Evolutionary conservation across 345 rosid species (phyloP).

Genomic region (Theobroma cacao): DNA sequence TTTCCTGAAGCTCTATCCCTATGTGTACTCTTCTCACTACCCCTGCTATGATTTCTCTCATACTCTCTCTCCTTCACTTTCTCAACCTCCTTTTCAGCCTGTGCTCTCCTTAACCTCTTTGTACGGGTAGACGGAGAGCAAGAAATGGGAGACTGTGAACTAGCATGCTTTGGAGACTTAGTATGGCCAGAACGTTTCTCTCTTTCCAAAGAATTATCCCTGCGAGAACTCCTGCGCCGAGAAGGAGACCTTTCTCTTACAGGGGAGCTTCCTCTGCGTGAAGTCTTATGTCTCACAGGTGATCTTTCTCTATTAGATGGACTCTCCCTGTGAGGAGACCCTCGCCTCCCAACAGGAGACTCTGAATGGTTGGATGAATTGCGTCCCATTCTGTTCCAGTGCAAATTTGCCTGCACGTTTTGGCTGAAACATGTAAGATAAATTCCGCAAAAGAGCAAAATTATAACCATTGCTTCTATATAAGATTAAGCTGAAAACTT

Average conservation of each 20-base stretch:
- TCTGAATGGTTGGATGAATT: constrained; percentile 30
- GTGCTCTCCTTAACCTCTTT: constrained; percentile 55
- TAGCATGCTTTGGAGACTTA: constrained; percentile 38
- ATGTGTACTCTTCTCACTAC: constrained; percentile 38
- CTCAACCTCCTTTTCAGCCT: constrained; percentile 48
- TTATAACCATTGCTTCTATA: not conserved
- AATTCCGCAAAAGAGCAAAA: not conserved
- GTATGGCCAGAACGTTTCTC: constrained; percentile 31
- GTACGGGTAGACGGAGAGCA: constrained; percentile 75
- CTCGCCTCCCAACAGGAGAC: constrained; percentile 44
- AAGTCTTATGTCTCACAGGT: constrained; percentile 7
- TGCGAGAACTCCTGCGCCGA: constrained; percentile 35
- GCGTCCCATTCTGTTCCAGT: constrained; percentile 41
- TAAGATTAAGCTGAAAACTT: not conserved
- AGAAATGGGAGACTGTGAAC: constrained; percentile 30
- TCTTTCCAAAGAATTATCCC: constrained; percentile 39
- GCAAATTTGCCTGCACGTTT: too few relatives aligned
- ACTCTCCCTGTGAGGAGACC: constrained; percentile 27
- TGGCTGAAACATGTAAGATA: not conserved
- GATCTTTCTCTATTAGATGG: constrained; percentile 15
- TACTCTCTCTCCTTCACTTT: constrained; percentile 46
- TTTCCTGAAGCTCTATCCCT: constrained; percentile 29
- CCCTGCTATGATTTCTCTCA: constrained; percentile 42
- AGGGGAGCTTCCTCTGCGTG: constrained; percentile 10
- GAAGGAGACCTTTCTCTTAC: constrained; percentile 40